A percentile compares a stretch with the other conserved stretches of the same genome.
These are phyloP conservation scores for Phanerochaete carnosa DNA, from an alignment of 768 basidiomycete genomes.

Conservation along the genomic window DNA sequence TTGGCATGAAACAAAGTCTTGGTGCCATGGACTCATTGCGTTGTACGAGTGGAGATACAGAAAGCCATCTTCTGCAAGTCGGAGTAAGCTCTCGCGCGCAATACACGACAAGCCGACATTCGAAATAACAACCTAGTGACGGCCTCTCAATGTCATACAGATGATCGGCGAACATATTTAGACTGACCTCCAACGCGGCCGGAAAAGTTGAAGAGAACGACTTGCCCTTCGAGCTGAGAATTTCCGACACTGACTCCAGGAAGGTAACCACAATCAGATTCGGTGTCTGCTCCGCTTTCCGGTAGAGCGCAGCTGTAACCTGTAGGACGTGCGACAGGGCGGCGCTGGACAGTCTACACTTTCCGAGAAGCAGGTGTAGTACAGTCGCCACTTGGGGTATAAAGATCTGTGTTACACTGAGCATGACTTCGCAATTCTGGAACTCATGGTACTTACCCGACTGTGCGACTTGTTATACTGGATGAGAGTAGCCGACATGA, in stretches of 20 bases:
- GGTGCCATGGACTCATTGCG: conserved; percentile 43
- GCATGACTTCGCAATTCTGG: background rate
- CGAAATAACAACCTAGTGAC: conserved; percentile 5
- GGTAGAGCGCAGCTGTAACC: conserved; percentile 42
- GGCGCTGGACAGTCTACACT: conserved; percentile 42
- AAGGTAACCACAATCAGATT: conserved; percentile 19
- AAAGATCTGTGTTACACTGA: conserved; percentile 44
- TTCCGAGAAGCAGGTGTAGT: conserved; percentile 50
- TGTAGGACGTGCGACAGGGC: conserved; percentile 47
- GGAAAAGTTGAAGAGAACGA: conserved; percentile 15
- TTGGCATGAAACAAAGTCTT: conserved; percentile 50
- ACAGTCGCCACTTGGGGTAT: conserved; percentile 55
- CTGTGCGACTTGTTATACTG: conserved; percentile 57
- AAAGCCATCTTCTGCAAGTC: conserved; percentile 48
- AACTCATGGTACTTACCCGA: conserved; percentile 37
- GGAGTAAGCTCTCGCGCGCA: conserved; percentile 33
- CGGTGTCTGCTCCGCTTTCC: conserved; percentile 25
- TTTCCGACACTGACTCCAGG: conserved; percentile 20
- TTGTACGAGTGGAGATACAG: conserved; percentile 50
- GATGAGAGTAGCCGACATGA: conserved; percentile 48
- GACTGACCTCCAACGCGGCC: conserved; percentile 40
- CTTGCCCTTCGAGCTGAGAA: conserved; percentile 18
- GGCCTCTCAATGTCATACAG: background rate
- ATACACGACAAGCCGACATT: conserved; percentile 7
- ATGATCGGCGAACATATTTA: background rate